A percentile compares a stretch with the other conserved stretches of the same genome.
These are phyloP conservation scores for Zea luxurians DNA, from an alignment of 176 grass and related monocot species.

Conservation along the genomic window DNA sequence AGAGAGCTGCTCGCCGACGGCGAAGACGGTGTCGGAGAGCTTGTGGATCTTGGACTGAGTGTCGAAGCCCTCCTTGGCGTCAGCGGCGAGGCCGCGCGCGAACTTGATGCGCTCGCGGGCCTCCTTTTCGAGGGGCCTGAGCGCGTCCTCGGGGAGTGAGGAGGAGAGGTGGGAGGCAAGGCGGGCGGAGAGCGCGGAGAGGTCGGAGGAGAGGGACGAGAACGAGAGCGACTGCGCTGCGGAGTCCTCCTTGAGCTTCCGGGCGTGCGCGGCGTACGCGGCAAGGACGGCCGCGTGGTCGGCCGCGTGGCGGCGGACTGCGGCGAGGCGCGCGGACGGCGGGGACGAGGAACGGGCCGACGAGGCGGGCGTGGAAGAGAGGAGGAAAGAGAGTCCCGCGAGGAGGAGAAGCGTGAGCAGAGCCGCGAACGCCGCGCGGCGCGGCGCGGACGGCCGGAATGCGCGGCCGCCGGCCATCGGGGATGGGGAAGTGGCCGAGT, in stretches of 20 bases:
- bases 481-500: background rate
- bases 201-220: slow-evolving; percentile 61
- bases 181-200: slow-evolving; percentile 59
- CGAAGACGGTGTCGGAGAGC: slow-evolving; percentile 94
- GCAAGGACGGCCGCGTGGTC: slow-evolving; percentile 81
- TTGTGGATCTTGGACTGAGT: slow-evolving; percentile 96
- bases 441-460: slow-evolving; percentile 57
- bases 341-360: slow-evolving; percentile 23
- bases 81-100: slow-evolving; percentile 66
- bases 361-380: slow-evolving; percentile 39
- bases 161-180: slow-evolving; percentile 39
- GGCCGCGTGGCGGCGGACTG: slow-evolving; percentile 62
- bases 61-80: slow-evolving; percentile 89
- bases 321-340: slow-evolving; percentile 51
- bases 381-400: slow-evolving; percentile 45
- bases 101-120: slow-evolving; percentile 81
- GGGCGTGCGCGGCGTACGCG: slow-evolving; percentile 69
- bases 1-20: slow-evolving; percentile 75
- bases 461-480: slow-evolving; percentile 81
- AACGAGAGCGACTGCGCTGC: slow-evolving; percentile 76
- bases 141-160: slow-evolving; percentile 45
- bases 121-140: slow-evolving; percentile 80
- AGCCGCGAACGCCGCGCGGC: slow-evolving; percentile 63
- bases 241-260: slow-evolving; percentile 82
- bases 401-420: slow-evolving; percentile 62